These are phyloP conservation scores for Yamadazyma paraphyllophila DNA, from an alignment of 805 yeast genomes.

Conservation along the genomic window DNA sequence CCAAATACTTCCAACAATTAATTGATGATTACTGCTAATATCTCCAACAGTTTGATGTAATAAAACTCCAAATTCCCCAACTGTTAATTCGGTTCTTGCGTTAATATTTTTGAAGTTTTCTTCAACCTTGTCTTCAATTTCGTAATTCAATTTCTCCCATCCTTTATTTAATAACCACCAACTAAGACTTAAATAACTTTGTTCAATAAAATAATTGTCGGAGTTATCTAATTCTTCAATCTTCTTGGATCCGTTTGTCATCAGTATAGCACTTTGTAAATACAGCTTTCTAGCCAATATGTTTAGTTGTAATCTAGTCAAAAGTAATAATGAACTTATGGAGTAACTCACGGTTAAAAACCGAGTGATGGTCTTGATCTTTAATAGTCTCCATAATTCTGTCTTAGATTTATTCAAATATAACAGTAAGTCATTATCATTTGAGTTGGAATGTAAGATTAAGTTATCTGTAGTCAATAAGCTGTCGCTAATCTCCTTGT, in stretches of 20 bases:
- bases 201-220: constrained; percentile 60
- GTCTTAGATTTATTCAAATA: constrained; percentile 33
- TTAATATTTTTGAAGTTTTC: constrained; percentile 60
- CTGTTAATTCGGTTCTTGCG: constrained; percentile 69
- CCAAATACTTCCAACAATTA: constrained; percentile 27
- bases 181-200: constrained; percentile 78
- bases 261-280: constrained; percentile 68
- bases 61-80: constrained; percentile 53
- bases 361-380: constrained; percentile 70
- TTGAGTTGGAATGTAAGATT: constrained; percentile 22
- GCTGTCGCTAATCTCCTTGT: constrained; percentile 38
- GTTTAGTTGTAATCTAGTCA: constrained; percentile 84
- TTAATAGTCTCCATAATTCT: constrained; percentile 81
- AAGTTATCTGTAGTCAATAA: constrained; percentile 44
- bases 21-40: constrained; percentile 16
- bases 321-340: constrained; percentile 64
- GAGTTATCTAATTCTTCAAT: constrained; percentile 17
- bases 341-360: constrained; percentile 69
- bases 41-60: constrained; percentile 22
- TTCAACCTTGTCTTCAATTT: constrained; percentile 56
- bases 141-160: constrained; percentile 56
- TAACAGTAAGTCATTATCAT: constrained; percentile 20
- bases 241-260: constrained; percentile 48
- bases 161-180: constrained; percentile 96
- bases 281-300: constrained; percentile 85